Evolutionary conservation across 73 alveolate species (phyloP).

Genomic region (Symbiodinium natans): DNA sequence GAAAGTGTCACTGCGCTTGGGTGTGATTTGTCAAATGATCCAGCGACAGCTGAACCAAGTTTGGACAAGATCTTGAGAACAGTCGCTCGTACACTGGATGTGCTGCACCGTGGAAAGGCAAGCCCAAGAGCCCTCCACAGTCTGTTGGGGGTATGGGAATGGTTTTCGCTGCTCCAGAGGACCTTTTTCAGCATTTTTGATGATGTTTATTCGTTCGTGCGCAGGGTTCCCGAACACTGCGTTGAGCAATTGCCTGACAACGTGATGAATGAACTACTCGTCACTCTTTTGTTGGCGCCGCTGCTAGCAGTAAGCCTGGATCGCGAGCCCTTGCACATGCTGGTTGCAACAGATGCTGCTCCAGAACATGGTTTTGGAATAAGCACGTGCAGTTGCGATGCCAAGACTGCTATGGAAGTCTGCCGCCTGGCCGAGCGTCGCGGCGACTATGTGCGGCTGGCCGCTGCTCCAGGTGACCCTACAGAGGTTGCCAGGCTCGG

Average conservation of each 20-base stretch:
- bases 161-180: neutral
- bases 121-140: neutral
- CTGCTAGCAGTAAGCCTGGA: neutral
- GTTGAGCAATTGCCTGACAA: neutral
- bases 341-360: neutral
- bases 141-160: neutral
- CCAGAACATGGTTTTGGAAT: neutral
- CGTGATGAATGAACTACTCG: neutral
- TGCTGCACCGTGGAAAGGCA: neutral
- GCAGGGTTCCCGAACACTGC: neutral
- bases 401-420: neutral
- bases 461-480: neutral
- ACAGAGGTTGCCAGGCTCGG: neutral
- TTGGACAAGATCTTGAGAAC: neutral
- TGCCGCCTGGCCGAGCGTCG: neutral
- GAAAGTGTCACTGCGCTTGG: neutral
- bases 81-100: neutral
- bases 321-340: neutral
- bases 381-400: neutral
- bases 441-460: conserved; percentile 20
- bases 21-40: neutral
- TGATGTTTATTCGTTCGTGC: neutral
- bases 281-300: neutral
- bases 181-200: neutral
- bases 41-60: neutral